Percentiles rank a stretch among this genome's conserved stretches.
phyloP scores from a whole-genome alignment of 108 stramenopile species.

The Halocafeteria seosinensis region DNA sequence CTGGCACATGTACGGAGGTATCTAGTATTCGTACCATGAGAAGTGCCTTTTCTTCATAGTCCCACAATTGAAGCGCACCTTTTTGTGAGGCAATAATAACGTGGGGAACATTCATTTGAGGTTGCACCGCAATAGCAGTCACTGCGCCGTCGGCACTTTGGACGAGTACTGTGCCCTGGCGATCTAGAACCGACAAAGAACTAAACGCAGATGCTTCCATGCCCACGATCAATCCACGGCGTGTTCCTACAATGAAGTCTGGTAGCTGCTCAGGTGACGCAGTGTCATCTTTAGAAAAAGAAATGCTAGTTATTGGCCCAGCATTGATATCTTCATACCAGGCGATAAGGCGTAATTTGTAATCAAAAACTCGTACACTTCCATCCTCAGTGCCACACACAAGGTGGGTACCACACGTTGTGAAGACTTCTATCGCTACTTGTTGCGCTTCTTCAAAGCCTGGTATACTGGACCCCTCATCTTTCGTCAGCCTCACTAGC shows the following conservation, averaged over 20 bases:
- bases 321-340: conserved; percentile 46
- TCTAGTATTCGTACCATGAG: conserved; percentile 12
- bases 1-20: background rate
- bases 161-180: conserved; percentile 23
- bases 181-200: conserved; percentile 26
- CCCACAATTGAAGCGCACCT: conserved; percentile 37
- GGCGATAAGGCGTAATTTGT: conserved; percentile 31
- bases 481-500: background rate
- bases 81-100: conserved; percentile 13
- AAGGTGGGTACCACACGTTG: conserved; percentile 5
- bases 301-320: conserved; percentile 35
- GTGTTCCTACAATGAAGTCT: conserved; percentile 38
- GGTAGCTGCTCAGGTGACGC: conserved; percentile 2
- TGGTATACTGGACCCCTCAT: background rate
- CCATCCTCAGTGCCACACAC: conserved; percentile 36
- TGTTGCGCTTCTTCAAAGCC: background rate
- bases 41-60: conserved; percentile 14
- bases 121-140: conserved; percentile 23
- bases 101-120: conserved; percentile 4
- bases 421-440: background rate
- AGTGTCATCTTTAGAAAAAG: conserved; percentile 18
- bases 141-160: conserved; percentile 22
- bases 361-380: conserved; percentile 42
- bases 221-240: conserved; percentile 25
- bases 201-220: conserved; percentile 28